These are phyloP conservation scores for Petunia hybrid DNA, from an alignment of 305 asterid species.

Conservation along the genomic window DNA sequence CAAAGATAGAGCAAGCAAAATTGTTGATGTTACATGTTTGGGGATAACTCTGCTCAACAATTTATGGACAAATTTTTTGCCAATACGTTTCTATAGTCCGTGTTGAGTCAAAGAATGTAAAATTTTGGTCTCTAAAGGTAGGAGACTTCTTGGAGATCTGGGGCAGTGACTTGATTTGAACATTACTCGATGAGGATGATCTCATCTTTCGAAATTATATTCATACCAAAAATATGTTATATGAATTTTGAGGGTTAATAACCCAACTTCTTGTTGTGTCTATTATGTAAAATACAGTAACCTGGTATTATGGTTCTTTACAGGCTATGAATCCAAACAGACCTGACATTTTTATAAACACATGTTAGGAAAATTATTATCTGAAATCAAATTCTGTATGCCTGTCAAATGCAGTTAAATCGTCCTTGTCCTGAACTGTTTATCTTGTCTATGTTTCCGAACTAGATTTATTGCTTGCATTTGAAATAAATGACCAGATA, in stretches of 20 bases:
- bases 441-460: constrained; percentile 15
- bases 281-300: constrained; percentile 12
- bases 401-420: constrained; percentile 8
- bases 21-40: constrained; percentile 95
- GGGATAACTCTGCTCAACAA: no score
- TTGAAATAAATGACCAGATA: constrained; percentile 68
- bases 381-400: constrained; percentile 12
- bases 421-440: constrained; percentile 27
- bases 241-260: constrained; percentile 20
- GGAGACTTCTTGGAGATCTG: neutral
- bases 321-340: constrained; percentile 83
- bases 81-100: constrained; percentile 53
- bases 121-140: neutral
- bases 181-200: neutral
- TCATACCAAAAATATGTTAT: constrained; percentile 5
- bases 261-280: neutral
- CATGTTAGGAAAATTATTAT: constrained; percentile 57
- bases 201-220: constrained; percentile 8
- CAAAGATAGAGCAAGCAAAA: constrained; percentile 73
- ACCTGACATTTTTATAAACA: constrained; percentile 83
- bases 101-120: neutral
- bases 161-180: neutral
- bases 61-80: constrained; percentile 98
- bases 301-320: constrained; percentile 11
- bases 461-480: constrained; percentile 80